Conservation (phyloP, 2,329 filamentous ascomycete genomes). For the Clathrospora elynae region DNA sequence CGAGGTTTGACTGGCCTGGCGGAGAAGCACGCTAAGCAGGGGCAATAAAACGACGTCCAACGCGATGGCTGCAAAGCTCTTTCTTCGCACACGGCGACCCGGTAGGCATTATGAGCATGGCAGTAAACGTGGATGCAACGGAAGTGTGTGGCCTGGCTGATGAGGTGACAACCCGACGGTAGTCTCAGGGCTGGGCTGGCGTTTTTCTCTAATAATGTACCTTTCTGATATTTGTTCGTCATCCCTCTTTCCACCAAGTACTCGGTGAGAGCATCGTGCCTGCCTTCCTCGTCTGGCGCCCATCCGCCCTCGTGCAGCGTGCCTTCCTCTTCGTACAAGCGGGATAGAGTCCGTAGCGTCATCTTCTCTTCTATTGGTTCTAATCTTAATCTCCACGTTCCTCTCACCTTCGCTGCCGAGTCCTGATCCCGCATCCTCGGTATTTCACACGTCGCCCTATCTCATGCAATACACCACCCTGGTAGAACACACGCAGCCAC, state of each 20-base stretch:
- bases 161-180: slow-evolving; percentile 14
- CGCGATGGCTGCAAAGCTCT: slow-evolving; percentile 34
- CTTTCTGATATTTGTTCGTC: slow-evolving; percentile 16
- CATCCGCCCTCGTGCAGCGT: slow-evolving; percentile 12
- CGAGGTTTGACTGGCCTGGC: slow-evolving; percentile 31
- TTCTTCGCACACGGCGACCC: slow-evolving; percentile 24
- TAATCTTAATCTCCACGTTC: slow-evolving; percentile 16
- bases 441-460: slow-evolving; percentile 7
- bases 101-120: slow-evolving; percentile 30
- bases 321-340: slow-evolving; percentile 9
- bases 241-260: slow-evolving; percentile 14
- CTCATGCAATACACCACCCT: slow-evolving; percentile 1
- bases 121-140: slow-evolving; percentile 9
- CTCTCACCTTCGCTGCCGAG: slow-evolving; percentile 7
- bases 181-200: slow-evolving; percentile 7
- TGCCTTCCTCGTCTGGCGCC: slow-evolving; percentile 26
- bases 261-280: slow-evolving; percentile 21
- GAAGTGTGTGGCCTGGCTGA: slow-evolving; percentile 25
- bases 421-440: slow-evolving; percentile 4
- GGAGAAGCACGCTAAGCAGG: slow-evolving; percentile 26
- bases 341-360: slow-evolving; percentile 8
- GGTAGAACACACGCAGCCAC: not conserved
- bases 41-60: slow-evolving; percentile 33
- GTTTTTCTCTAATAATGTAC: slow-evolving; percentile 19
- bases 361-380: slow-evolving; percentile 14